These are phyloP conservation scores for Avena eriantha DNA, from an alignment of 176 grass and related monocot genomes.

Conservation along the genomic window DNA sequence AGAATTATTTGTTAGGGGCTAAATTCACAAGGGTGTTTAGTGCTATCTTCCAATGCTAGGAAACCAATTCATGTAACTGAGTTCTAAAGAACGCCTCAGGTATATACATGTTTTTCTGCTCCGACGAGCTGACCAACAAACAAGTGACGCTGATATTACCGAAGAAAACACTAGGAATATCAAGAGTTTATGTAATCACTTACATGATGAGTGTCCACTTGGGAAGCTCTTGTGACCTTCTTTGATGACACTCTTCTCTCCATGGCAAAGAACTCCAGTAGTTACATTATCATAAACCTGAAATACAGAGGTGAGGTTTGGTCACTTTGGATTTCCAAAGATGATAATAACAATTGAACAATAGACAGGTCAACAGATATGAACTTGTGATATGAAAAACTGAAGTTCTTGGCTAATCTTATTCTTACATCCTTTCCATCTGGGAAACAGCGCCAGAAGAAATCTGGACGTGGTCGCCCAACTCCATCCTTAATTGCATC, in stretches of 20 bases:
- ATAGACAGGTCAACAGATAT: conserved; percentile 15
- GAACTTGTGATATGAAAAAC: conserved; percentile 20
- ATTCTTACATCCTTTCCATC: conserved; percentile 81
- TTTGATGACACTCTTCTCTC: conserved; percentile 76
- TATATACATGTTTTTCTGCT: not conserved
- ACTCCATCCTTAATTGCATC: conserved; percentile 98
- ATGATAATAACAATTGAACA: conserved; percentile 31
- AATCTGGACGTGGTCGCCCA: conserved; percentile 91
- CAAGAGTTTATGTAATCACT: conserved; percentile 21
- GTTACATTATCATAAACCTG: conserved; percentile 87
- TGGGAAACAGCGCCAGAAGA: conserved; percentile 99
- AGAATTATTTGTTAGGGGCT: not conserved
- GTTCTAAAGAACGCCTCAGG: not conserved
- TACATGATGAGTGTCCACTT: conserved; percentile 93
- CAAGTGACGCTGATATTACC: conserved; percentile 1
- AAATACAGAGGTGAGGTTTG: conserved; percentile 17
- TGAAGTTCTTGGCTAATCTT: conserved; percentile 12
- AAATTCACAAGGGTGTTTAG: not conserved
- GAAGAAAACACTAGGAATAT: conserved; percentile 23
- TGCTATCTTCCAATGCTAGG: not conserved
- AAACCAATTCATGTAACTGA: not conserved
- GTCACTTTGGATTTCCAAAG: not conserved
- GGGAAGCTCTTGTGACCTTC: conserved; percentile 98
- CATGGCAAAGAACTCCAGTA: conserved; percentile 79
- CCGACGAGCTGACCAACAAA: not conserved